Evolutionary conservation across 257 asterid species (phyloP).

Genomic region (Capsicum chinense): DNA sequence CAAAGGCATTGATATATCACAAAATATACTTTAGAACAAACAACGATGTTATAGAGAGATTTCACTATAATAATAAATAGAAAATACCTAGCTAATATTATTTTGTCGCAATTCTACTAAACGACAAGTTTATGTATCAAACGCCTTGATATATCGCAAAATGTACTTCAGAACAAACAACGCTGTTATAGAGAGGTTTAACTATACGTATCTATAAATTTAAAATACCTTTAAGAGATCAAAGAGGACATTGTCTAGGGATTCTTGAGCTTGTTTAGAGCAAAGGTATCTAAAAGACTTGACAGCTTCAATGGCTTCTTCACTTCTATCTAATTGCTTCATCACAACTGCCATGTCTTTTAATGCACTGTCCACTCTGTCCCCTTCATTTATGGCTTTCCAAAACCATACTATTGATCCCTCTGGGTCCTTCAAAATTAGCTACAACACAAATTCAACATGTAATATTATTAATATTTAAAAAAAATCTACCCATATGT

Average conservation of each 20-base stretch:
- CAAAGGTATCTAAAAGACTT: conserved; percentile 62
- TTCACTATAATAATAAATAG: too few relatives aligned
- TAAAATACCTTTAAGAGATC: conserved; percentile 69
- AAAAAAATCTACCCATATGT: too few relatives aligned
- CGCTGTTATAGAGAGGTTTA: too few relatives aligned
- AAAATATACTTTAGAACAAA: too few relatives aligned
- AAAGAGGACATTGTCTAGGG: conserved; percentile 77
- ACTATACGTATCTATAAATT: too few relatives aligned
- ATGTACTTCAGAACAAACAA: too few relatives aligned
- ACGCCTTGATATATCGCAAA: too few relatives aligned
- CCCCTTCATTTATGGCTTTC: conserved; percentile 52
- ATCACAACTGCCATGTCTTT: conserved; percentile 87
- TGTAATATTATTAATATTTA: too few relatives aligned
- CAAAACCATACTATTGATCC: conserved; percentile 70
- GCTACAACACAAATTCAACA: conserved; percentile 35
- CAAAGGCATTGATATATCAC: too few relatives aligned
- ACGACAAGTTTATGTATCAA: too few relatives aligned
- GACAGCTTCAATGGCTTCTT: conserved; percentile 47
- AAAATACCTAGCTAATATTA: conserved; percentile 38
- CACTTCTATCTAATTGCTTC: conserved; percentile 72
- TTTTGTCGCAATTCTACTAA: too few relatives aligned
- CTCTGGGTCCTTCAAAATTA: conserved; percentile 72
- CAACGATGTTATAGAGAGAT: too few relatives aligned
- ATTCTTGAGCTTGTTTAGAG: conserved; percentile 66
- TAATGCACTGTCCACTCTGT: conserved; percentile 28